Conservation (phyloP, 2,329 filamentous ascomycete species). For the Dissoconium aciculare region DNA sequence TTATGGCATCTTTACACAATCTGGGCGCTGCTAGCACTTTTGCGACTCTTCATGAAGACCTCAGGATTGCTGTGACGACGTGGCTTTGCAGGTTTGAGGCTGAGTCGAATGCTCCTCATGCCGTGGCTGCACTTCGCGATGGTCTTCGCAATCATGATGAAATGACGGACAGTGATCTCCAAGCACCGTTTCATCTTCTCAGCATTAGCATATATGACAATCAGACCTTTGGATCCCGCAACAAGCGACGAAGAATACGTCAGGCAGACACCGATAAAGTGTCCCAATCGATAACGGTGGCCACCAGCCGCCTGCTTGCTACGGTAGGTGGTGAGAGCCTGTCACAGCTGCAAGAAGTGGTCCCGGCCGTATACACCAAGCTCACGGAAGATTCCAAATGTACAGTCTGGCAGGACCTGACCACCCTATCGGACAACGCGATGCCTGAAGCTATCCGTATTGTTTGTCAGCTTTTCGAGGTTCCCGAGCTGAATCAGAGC, state of each 20-base stretch:
- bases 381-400: slow-evolving; percentile 13
- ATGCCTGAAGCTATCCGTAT: slow-evolving; percentile 5
- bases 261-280: too few relatives aligned
- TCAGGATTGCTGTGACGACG: slow-evolving; percentile 14
- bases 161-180: slow-evolving; percentile 16
- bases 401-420: slow-evolving; percentile 15
- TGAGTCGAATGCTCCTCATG: slow-evolving; percentile 8
- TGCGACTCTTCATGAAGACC: slow-evolving; percentile 13
- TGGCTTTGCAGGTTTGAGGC: slow-evolving; percentile 12
- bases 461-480: slow-evolving; percentile 20
- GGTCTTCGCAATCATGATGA: slow-evolving; percentile 11
- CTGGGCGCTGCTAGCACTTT: slow-evolving; percentile 8
- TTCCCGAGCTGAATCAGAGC: slow-evolving; percentile 32
- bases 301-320: too few relatives aligned
- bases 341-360: slow-evolving; percentile 9
- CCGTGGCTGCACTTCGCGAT: slow-evolving; percentile 8
- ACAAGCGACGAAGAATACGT: slow-evolving; percentile 6
- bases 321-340: too few relatives aligned
- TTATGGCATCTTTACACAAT: slow-evolving; percentile 9
- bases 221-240: too few relatives aligned
- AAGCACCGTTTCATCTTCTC: slow-evolving; percentile 10
- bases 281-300: background rate
- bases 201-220: too few relatives aligned
- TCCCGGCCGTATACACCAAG: slow-evolving; percentile 10
- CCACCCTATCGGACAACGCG: slow-evolving; percentile 11